Evolutionary conservation across 2,329 filamentous ascomycete species (phyloP).

Genomic region (Mariannaea sp.): DNA sequence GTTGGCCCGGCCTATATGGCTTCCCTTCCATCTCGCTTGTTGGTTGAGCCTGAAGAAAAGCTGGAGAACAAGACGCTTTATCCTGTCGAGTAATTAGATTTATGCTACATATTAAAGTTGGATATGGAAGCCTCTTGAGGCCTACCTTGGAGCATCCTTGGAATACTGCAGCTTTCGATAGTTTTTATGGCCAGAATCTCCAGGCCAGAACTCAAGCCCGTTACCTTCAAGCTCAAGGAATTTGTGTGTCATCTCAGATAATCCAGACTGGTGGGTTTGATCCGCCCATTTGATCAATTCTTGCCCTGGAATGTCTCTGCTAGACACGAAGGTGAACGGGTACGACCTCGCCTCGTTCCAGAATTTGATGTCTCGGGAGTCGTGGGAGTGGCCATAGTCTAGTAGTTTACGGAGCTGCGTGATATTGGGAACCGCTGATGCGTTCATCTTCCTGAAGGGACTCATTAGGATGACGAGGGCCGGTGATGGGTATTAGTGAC

Average conservation of each 20-base stretch:
- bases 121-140: background rate
- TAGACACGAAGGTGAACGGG: slow-evolving; percentile 15
- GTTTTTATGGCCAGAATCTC: background rate
- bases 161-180: slow-evolving; percentile 16
- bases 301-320: background rate
- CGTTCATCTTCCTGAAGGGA: slow-evolving; percentile 16
- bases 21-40: slow-evolving; percentile 8
- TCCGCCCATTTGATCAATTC: slow-evolving; percentile 23
- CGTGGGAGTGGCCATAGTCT: slow-evolving; percentile 20
- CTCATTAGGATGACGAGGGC: background rate
- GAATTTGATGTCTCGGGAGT: slow-evolving; percentile 23
- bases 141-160: slow-evolving; percentile 18
- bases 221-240: slow-evolving; percentile 24
- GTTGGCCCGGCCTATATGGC: background rate
- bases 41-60: slow-evolving; percentile 13
- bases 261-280: slow-evolving; percentile 20
- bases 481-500: background rate
- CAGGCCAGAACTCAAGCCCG: slow-evolving; percentile 28
- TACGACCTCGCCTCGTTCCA: slow-evolving; percentile 19
- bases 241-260: slow-evolving; percentile 24
- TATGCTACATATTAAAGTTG: background rate
- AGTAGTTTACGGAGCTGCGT: slow-evolving; percentile 25
- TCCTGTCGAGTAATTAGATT: slow-evolving; percentile 4
- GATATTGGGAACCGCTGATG: slow-evolving; percentile 19
- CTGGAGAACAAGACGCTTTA: slow-evolving; percentile 3